phyloP scores from a whole-genome alignment of 2,329 filamentous ascomycete species.

The Bipolaris zeicola region DNA sequence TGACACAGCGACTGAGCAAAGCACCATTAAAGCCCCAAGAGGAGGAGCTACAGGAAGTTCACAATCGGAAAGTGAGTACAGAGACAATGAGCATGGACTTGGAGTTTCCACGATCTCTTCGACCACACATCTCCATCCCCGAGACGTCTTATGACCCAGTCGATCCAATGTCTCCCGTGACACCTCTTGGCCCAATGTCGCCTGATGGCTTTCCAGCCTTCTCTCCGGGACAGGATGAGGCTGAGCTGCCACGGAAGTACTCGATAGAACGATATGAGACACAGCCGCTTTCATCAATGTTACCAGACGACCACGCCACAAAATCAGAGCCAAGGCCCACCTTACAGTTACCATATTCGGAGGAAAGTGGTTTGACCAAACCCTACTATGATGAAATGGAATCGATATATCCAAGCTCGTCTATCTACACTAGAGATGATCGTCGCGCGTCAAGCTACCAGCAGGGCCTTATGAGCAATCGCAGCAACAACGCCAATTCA shows the following conservation, averaged over 20 bases:
- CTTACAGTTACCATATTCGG: constrained; percentile 15
- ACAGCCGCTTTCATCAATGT: constrained; percentile 34
- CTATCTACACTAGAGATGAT: constrained; percentile 38
- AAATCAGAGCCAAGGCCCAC: constrained; percentile 24
- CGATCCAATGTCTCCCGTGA: constrained; percentile 24
- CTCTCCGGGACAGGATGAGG: constrained; percentile 13
- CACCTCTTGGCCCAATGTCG: constrained; percentile 19
- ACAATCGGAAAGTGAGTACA: constrained; percentile 9
- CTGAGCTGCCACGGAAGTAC: constrained; percentile 10
- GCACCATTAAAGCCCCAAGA: constrained; percentile 16
- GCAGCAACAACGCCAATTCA: constrained; percentile 31
- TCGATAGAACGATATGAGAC: constrained; percentile 9
- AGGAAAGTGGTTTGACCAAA: constrained; percentile 13
- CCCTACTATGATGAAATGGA: constrained; percentile 40
- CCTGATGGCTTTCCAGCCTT: constrained; percentile 9
- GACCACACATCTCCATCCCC: constrained; percentile 24
- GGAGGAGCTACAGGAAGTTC: constrained; percentile 35
- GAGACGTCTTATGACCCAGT: constrained; percentile 26
- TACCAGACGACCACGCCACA: constrained; percentile 36
- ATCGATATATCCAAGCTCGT: constrained; percentile 40
- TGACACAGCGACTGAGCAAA: constrained; percentile 35
- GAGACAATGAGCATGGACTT: constrained; percentile 22
- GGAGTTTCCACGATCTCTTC: constrained; percentile 27
- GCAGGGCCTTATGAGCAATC: constrained; percentile 25
- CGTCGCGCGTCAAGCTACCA: constrained; percentile 26